phyloP scores from a whole-genome alignment of 1,284 basidiomycete species.

The Naganishia sp. region DNA sequence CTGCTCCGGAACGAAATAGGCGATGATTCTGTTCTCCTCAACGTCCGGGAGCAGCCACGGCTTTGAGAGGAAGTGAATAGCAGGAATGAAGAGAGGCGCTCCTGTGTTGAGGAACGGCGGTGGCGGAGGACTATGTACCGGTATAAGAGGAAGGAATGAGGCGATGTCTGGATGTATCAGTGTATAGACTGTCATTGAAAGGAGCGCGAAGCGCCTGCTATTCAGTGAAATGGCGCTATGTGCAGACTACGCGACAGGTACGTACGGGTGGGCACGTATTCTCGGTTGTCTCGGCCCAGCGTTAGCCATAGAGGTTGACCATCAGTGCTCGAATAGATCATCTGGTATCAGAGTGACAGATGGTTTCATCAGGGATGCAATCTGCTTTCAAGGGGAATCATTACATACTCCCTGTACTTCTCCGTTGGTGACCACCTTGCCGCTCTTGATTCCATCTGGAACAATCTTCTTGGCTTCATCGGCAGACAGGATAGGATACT shows the following conservation, averaged over 20 bases:
- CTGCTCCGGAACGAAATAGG: constrained; percentile 41
- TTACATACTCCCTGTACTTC: constrained; percentile 48
- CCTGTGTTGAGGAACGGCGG: constrained; percentile 57
- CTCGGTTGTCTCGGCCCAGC: constrained; percentile 60
- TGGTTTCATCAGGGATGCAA: constrained; percentile 6
- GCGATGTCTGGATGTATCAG: constrained; percentile 62
- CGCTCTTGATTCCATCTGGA: constrained; percentile 47
- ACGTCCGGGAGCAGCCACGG: constrained; percentile 48
- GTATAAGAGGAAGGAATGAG: constrained; percentile 54
- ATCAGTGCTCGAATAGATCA: constrained; percentile 63
- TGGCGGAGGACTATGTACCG: constrained; percentile 49
- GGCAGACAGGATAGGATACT: constrained; percentile 41
- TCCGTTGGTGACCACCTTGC: constrained; percentile 47
- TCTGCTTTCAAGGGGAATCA: not conserved
- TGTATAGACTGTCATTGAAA: constrained; percentile 63
- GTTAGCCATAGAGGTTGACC: constrained; percentile 82
- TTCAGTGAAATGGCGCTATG: not conserved
- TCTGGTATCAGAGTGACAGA: constrained; percentile 50
- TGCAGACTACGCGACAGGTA: constrained; percentile 4
- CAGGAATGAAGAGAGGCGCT: constrained; percentile 55
- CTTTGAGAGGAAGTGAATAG: constrained; percentile 45
- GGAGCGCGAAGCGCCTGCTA: not conserved
- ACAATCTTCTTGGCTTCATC: constrained; percentile 37
- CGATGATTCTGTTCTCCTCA: constrained; percentile 42
- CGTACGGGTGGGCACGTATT: constrained; percentile 67